Conservation (phyloP, 805 yeast genomes). For the Candida khao-thaluensis region DNA sequence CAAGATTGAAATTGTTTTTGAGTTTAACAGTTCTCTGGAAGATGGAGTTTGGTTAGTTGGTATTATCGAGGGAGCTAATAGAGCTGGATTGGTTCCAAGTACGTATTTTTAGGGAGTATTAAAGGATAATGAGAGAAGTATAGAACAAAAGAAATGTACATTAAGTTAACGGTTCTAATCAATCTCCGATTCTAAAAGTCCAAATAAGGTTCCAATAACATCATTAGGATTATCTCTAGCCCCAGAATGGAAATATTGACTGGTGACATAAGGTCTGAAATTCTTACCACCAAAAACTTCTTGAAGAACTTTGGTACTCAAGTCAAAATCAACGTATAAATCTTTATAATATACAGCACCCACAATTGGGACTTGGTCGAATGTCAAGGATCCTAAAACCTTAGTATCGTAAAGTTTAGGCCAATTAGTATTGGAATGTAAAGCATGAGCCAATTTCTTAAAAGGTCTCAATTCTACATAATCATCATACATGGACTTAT, state of each 20-base stretch:
- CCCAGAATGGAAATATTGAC: slow-evolving; percentile 53
- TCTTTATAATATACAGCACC: slow-evolving; percentile 51
- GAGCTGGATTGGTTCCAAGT: slow-evolving; percentile 41
- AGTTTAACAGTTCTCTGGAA: slow-evolving; percentile 28
- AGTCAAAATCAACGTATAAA: slow-evolving; percentile 50
- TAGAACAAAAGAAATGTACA: not conserved
- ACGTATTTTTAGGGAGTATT: slow-evolving; percentile 25
- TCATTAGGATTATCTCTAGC: slow-evolving; percentile 39
- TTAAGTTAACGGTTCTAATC: slow-evolving; percentile 22
- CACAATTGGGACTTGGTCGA: slow-evolving; percentile 43
- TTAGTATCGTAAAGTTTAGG: slow-evolving; percentile 34
- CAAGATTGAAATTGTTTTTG: slow-evolving; percentile 29
- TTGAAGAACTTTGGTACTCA: slow-evolving; percentile 37
- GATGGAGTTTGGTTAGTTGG: slow-evolving; percentile 37
- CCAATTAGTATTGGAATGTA: slow-evolving; percentile 38
- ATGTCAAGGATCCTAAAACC: slow-evolving; percentile 27
- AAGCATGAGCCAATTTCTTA: slow-evolving; percentile 38
- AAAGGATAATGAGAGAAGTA: too few species aligned
- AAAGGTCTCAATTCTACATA: slow-evolving; percentile 42
- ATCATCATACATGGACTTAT: slow-evolving; percentile 50
- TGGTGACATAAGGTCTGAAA: slow-evolving; percentile 43
- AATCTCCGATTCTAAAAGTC: slow-evolving; percentile 38
- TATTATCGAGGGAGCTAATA: slow-evolving; percentile 13
- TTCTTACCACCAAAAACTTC: slow-evolving; percentile 29
- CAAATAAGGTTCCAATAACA: slow-evolving; percentile 41